Evolutionary conservation across 208 protist species (phyloP), one percentile per base, ranked within the genome.

Genomic region (Angomonas ambiguus): DNA sequence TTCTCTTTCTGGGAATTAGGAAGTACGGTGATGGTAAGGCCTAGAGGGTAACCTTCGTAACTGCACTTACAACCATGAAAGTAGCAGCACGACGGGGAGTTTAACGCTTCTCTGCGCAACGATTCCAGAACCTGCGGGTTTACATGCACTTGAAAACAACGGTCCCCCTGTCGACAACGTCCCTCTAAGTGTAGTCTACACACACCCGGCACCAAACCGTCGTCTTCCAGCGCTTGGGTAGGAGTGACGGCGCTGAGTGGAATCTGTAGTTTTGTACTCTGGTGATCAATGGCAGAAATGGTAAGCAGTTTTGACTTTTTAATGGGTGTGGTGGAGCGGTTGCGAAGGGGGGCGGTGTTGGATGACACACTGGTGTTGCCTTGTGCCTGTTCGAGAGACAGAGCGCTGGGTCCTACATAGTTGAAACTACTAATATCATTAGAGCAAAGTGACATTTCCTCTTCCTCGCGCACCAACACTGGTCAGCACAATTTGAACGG

Each of bases 61-160:
- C 77, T 90, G 72, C 88, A 92, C 38, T 69, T 73, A 2, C 77
- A 86, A 10, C 90, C 90, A 66, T 95, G 90, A 4, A 65, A 63
- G 34, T 76, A 68, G 70, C 90, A 95, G 75, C 90, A 95, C 25
- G 85, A 88, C 1, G 90, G 90, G 22, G 60, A 56, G 13, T 72
- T 60, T 27, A 71, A 68, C 11, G 87, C 85, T 66, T 91, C 85
- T 2, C 72, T 65, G 11, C 90, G 79, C 30, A 93, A 76, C 56
- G 64, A 41, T 27, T 84, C 72, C 4, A 95, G 59, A 11, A 91
- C 77, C 34, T 60, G 66, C 0, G 78, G 77, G 62, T 91, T 56
- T 8, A 77, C 85, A 69, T 95, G 90, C n/a, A 95, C 83, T 57
- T 93, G 87, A 67, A 79, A 91, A 76, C 90, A 95, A 11, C 75